Evolutionary conservation across 495 filamentous ascomycete species (phyloP).

Genomic region (Penicillium dipodomyicola): DNA sequence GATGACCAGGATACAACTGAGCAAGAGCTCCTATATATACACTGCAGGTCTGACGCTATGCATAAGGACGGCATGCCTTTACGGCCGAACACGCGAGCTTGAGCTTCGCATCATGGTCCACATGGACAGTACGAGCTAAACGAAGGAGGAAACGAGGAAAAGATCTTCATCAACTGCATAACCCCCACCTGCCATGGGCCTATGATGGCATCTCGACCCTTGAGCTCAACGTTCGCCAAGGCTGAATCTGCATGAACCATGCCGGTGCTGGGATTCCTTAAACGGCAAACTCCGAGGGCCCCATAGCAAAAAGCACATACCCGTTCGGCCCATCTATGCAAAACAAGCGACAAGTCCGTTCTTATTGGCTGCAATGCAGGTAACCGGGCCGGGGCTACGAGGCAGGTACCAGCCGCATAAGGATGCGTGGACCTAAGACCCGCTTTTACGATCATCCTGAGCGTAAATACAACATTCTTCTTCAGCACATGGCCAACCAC

Average conservation of each 20-base stretch:
- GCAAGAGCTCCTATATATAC: slow-evolving; percentile 23
- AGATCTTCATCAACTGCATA: slow-evolving; percentile 23
- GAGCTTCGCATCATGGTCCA: slow-evolving; percentile 26
- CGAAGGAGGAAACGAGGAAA: slow-evolving; percentile 23
- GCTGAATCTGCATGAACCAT: slow-evolving; percentile 21
- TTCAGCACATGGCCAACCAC: slow-evolving; percentile 28
- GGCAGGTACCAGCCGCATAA: slow-evolving; percentile 26
- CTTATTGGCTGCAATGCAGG: slow-evolving; percentile 21
- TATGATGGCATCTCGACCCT: slow-evolving; percentile 26
- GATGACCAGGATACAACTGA: slow-evolving; percentile 11
- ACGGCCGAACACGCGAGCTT: slow-evolving; percentile 25
- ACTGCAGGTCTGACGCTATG: slow-evolving; percentile 18
- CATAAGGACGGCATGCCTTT: slow-evolving; percentile 19
- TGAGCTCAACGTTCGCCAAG: slow-evolving; percentile 9
- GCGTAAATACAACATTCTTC: slow-evolving; percentile 7
- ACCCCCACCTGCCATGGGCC: slow-evolving; percentile 18
- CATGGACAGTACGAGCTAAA: slow-evolving; percentile 23
- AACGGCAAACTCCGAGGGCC: slow-evolving; percentile 7
- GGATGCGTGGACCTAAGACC: neutral
- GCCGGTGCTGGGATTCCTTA: slow-evolving; percentile 18
- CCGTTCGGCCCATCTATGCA: slow-evolving; percentile 14
- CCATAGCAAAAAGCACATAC: slow-evolving; percentile 20
- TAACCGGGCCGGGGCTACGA: slow-evolving; percentile 20
- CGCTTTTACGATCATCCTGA: slow-evolving; percentile 16
- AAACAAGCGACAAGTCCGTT: slow-evolving; percentile 27